Conservation (phyloP, 2,329 filamentous ascomycete species). For the Ophidiomyces ophidiicola region DNA sequence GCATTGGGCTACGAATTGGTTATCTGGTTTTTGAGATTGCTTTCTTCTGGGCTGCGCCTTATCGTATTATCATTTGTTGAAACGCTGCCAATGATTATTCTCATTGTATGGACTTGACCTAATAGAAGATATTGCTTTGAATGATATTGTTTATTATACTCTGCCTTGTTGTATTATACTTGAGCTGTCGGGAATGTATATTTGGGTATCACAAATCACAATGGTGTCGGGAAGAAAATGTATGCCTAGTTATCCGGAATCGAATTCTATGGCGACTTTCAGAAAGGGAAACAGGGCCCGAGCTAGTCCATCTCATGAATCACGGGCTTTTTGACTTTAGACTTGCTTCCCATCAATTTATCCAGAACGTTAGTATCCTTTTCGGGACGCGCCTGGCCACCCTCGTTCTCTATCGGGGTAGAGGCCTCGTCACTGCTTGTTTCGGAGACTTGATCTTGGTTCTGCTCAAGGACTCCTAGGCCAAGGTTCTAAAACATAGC, state of each 20-base stretch:
- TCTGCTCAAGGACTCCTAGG: conserved; percentile 35
- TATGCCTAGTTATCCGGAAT: neutral
- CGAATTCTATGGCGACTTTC: neutral
- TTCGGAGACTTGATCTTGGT: conserved; percentile 17
- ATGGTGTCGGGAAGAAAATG: neutral
- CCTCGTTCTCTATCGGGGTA: conserved; percentile 12
- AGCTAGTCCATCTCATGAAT: conserved; percentile 26
- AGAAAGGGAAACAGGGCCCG: neutral
- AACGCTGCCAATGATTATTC: too few species aligned
- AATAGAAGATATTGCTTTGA: too few species aligned
- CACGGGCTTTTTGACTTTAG: conserved; percentile 23
- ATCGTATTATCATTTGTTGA: too few species aligned
- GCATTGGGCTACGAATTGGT: neutral
- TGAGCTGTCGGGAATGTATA: too few species aligned
- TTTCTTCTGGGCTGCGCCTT: neutral
- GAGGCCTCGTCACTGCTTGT: conserved; percentile 10
- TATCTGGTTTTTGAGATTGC: neutral
- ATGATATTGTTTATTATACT: too few species aligned
- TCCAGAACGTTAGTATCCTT: conserved; percentile 25
- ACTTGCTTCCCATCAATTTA: conserved; percentile 28
- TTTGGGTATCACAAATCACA: conserved; percentile 5
- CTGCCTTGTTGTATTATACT: too few species aligned
- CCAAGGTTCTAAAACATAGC: conserved; percentile 29
- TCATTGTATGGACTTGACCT: neutral
- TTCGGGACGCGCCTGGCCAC: neutral